Conservation (phyloP, 2,329 filamentous ascomycete species). For the Xylariaceae sp. region DNA sequence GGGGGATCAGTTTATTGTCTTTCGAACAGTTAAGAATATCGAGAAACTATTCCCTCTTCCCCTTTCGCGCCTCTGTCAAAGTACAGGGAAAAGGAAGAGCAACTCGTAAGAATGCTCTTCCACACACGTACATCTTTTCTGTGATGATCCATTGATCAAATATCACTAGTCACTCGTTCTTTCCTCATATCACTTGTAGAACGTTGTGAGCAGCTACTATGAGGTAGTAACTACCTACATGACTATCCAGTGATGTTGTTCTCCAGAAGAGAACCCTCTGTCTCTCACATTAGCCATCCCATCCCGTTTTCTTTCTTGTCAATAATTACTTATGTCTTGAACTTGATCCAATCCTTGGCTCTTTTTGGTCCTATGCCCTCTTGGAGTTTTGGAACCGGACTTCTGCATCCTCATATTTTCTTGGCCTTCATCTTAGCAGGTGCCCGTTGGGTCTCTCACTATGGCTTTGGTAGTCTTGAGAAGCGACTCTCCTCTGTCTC, state of each 20-base stretch:
- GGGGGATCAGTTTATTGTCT: background rate
- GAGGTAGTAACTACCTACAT: too few relatives aligned
- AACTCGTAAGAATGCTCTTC: slow-evolving; percentile 3
- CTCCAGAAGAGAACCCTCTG: slow-evolving; percentile 4
- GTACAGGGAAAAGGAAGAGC: background rate
- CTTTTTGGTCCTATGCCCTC: slow-evolving; percentile 32
- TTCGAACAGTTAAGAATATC: background rate
- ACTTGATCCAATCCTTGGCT: slow-evolving; percentile 21
- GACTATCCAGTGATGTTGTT: too few relatives aligned
- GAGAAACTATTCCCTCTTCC: background rate
- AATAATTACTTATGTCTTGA: slow-evolving; percentile 43
- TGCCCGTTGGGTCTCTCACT: slow-evolving; percentile 16
- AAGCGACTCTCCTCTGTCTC: slow-evolving; percentile 29
- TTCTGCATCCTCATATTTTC: slow-evolving; percentile 32
- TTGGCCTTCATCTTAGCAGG: slow-evolving; percentile 30
- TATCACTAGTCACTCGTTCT: slow-evolving; percentile 1
- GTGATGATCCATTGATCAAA: background rate
- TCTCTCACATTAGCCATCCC: slow-evolving; percentile 17
- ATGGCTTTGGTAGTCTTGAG: slow-evolving; percentile 26
- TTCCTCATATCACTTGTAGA: slow-evolving; percentile 7
- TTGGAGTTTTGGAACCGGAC: slow-evolving; percentile 44
- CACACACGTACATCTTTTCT: slow-evolving; percentile 3
- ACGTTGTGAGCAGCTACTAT: too few relatives aligned
- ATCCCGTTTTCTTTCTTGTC: slow-evolving; percentile 25
- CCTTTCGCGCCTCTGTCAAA: background rate